Evolutionary conservation across 1,284 basidiomycete genomes (phyloP), one percentile per base, ranked within the genome.

Genomic region (Schizophyllum amplum): DNA sequence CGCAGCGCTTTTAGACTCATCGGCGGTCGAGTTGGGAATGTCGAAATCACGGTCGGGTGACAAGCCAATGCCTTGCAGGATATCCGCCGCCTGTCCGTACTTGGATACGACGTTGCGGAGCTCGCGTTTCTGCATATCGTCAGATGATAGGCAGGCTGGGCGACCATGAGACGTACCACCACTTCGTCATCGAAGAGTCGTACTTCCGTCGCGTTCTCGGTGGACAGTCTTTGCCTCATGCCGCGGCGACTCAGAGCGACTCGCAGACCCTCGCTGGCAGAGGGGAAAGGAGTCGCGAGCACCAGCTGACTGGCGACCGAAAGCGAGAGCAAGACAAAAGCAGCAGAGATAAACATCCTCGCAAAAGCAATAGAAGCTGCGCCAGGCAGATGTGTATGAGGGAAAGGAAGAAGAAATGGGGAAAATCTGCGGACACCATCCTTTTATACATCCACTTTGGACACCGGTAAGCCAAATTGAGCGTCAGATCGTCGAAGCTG

Each of bases 21-120:
- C 53, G 53, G 24, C 56, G 50, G 50, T 59, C 47, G 25, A 55
- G 57, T 42, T 26, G 17, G 63, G 67, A 54, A 59, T 59, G 22
- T 59, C 53, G 27, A 67, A 62, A 52, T 68, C 64, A 51, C 69
- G 62, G 15, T 68, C 66, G 7, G 71, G 65, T 56, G 69, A 65
- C 47, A 74, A 64, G 27, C 66, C 68, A 50, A 74, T 58, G 0
- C 74, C 73, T 23, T 66, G 27, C n/a, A 78, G 65, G 55, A 72
- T 65, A 22, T 69, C 58, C 1, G 55, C 54, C 0, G 77, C 75
- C 5, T 66, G 54, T 7, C 65, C 66, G 61, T 78, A 79, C 62
- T 79, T 79, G 5, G 48, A 50, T 20, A 22, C 9, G 15, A 24
- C 20, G 48, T 50, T 50, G 48, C 20, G 20, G 13, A 50, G 48